Conservation (phyloP, 1,139 yeast species). For the Protomyces gravidus region DNA sequence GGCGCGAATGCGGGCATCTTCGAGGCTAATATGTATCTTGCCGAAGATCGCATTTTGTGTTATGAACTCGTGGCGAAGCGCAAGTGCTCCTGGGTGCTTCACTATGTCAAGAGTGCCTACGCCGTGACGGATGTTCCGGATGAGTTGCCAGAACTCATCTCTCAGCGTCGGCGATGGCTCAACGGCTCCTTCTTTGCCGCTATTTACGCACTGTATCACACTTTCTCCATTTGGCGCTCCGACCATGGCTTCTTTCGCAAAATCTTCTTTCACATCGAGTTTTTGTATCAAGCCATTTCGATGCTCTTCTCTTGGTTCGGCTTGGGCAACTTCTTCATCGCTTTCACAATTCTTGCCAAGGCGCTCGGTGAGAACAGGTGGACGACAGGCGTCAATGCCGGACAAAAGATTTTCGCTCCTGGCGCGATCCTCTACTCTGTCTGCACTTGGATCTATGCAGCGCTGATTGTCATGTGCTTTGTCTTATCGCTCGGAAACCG, state of each 20-base stretch:
- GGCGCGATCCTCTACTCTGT: constrained; percentile 75
- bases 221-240: constrained; percentile 65
- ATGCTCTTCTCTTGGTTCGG: constrained; percentile 76
- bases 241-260: constrained; percentile 61
- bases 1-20: constrained; percentile 59
- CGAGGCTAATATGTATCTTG: constrained; percentile 78
- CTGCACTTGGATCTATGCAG: constrained; percentile 82
- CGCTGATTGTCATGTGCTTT: constrained; percentile 84
- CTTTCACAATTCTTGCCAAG: constrained; percentile 48
- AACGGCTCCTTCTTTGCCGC: constrained; percentile 85
- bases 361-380: constrained; percentile 23
- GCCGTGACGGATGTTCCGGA: constrained; percentile 87
- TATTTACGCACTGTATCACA: constrained; percentile 66
- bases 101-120: constrained; percentile 69
- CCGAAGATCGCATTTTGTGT: constrained; percentile 79
- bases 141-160: constrained; percentile 61
- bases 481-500: constrained; percentile 89
- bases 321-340: constrained; percentile 68
- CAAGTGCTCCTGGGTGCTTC: constrained; percentile 56
- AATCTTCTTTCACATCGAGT: constrained; percentile 62
- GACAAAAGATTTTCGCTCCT: constrained; percentile 48
- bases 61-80: constrained; percentile 75
- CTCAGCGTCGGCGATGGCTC: constrained; percentile 80
- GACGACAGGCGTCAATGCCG: constrained; percentile 30
- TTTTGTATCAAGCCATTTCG: constrained; percentile 61